Conservation (phyloP, 2,329 filamentous ascomycete genomes). For the Penicillium sp. region DNA sequence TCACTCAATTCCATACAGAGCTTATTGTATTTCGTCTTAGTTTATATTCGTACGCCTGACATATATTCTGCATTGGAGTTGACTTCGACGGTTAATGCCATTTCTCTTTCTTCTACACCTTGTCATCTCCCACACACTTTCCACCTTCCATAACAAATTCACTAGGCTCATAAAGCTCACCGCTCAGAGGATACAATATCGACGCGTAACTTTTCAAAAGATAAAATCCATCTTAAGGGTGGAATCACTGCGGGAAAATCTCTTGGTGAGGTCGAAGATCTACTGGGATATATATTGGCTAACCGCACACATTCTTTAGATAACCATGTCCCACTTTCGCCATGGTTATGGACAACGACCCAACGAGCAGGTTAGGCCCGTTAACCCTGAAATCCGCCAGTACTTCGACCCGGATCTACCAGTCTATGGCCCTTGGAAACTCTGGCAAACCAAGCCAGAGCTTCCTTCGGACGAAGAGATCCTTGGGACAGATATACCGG, state of each 20-base stretch:
- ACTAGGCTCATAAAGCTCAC: not conserved
- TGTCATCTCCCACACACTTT: not conserved
- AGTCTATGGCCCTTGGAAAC: not conserved
- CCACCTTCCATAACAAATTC: not conserved
- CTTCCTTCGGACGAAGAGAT: conserved; percentile 42
- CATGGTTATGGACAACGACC: not conserved
- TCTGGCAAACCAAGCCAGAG: conserved; percentile 30
- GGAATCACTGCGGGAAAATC: not conserved
- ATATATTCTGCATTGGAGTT: not conserved
- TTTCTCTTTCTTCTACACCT: not conserved
- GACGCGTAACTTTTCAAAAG: not conserved
- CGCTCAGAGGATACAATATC: not conserved
- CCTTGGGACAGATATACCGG: conserved; percentile 20
- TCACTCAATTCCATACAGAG: not conserved
- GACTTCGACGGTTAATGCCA: not conserved
- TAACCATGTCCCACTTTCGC: not conserved
- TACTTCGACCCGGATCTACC: not conserved
- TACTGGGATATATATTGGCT: not conserved
- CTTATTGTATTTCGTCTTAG: not conserved
- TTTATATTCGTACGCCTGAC: too few relatives aligned
- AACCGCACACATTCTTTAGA: not conserved
- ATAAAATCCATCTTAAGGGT: too few relatives aligned
- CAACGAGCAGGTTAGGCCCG: not conserved
- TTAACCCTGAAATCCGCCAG: not conserved
- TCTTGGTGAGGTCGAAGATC: not conserved